Conservation (phyloP, 495 filamentous ascomycete species). For the Trichoderma virens region DNA sequence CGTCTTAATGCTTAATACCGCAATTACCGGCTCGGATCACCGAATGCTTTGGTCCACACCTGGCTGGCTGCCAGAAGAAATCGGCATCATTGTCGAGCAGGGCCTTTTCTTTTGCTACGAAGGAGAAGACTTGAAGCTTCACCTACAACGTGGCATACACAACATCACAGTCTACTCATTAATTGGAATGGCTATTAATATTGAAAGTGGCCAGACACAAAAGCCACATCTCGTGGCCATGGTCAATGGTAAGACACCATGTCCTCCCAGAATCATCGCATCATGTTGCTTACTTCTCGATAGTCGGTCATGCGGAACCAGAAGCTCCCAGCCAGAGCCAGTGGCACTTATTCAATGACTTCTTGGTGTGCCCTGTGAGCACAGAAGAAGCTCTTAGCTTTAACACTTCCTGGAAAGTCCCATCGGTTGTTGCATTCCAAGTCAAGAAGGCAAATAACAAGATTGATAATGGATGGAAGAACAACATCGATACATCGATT, state of each 20-base stretch:
- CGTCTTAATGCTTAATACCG: slow-evolving; percentile 78
- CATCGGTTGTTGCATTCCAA: slow-evolving; percentile 80
- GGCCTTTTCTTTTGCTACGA: slow-evolving; percentile 86
- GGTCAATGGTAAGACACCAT: slow-evolving; percentile 56
- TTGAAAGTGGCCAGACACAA: slow-evolving; percentile 72
- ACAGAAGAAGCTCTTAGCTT: slow-evolving; percentile 79
- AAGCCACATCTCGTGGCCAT: slow-evolving; percentile 88
- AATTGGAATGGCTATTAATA: slow-evolving; percentile 82
- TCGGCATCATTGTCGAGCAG: slow-evolving; percentile 75
- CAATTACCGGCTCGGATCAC: slow-evolving; percentile 59
- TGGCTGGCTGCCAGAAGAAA: slow-evolving; percentile 85
- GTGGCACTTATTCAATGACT: slow-evolving; percentile 98
- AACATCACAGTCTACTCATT: slow-evolving; percentile 81
- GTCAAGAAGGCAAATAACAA: slow-evolving; percentile 62
- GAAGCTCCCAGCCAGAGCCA: slow-evolving; percentile 46
- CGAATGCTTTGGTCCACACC: slow-evolving; percentile 77
- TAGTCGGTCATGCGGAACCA: slow-evolving; percentile 63
- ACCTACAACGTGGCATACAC: slow-evolving; percentile 52
- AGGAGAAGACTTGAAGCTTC: slow-evolving; percentile 71
- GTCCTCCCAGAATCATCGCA: neutral
- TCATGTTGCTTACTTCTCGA: slow-evolving; percentile 7
- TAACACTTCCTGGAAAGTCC: slow-evolving; percentile 82
- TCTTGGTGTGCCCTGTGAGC: slow-evolving; percentile 74
- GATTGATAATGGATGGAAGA: slow-evolving; percentile 81
- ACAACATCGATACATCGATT: slow-evolving; percentile 68